Evolutionary conservation across 1,284 basidiomycete genomes (phyloP).

Genomic region (Apiotrichum gracile): DNA sequence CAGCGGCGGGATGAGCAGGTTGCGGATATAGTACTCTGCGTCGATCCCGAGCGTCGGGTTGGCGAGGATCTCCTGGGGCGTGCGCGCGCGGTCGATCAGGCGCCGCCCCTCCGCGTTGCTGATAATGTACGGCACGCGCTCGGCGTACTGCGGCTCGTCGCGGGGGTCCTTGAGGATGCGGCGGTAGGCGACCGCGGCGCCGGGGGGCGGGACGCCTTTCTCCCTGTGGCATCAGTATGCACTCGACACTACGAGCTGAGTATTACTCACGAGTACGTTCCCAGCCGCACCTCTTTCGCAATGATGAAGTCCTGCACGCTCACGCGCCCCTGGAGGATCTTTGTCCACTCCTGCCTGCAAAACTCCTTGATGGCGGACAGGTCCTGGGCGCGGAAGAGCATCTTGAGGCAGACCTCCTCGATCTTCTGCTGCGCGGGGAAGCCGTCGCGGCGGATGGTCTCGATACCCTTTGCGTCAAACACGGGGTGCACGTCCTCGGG

Average conservation of each 20-base stretch:
- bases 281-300: constrained; percentile 87
- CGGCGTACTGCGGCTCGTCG: constrained; percentile 83
- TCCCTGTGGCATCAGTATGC: constrained; percentile 52
- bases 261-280: constrained; percentile 75
- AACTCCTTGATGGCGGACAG: constrained; percentile 84
- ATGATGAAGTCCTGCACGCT: constrained; percentile 89
- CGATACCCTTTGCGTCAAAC: constrained; percentile 97
- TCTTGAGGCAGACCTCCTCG: constrained; percentile 80
- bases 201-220: constrained; percentile 78
- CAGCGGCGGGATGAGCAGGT: constrained; percentile 81
- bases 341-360: constrained; percentile 77
- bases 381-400: constrained; percentile 82
- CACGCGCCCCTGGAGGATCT: constrained; percentile 71
- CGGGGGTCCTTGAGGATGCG: constrained; percentile 68
- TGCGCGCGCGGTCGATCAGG: constrained; percentile 74
- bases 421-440: constrained; percentile 83
- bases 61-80: constrained; percentile 69
- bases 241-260: too few species aligned
- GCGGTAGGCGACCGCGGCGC: constrained; percentile 76
- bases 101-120: constrained; percentile 61
- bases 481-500: constrained; percentile 69
- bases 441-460: constrained; percentile 89
- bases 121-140: constrained; percentile 89
- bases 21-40: constrained; percentile 82
- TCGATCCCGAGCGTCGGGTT: constrained; percentile 68